Percentiles rank a stretch among this genome's conserved stretches.
These are phyloP conservation scores for Zygoascus sp. DNA, from an alignment of 1,139 yeast genomes.

Conservation along the genomic window DNA sequence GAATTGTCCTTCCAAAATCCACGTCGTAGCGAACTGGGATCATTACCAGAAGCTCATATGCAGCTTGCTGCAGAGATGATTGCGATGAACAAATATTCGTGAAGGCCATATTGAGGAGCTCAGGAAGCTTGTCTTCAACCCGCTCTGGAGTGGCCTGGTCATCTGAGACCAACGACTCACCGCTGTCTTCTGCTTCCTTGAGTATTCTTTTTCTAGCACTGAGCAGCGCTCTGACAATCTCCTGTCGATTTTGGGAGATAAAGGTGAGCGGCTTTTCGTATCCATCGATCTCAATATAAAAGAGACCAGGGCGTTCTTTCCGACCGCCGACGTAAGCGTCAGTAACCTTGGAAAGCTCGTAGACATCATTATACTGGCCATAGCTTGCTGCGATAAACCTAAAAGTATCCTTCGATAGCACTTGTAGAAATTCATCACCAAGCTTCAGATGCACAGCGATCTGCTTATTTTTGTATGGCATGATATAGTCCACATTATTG, in stretches of 20 bases:
- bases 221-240: conserved; percentile 28
- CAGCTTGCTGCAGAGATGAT: conserved; percentile 56
- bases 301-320: conserved; percentile 35
- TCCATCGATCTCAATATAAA: conserved; percentile 48
- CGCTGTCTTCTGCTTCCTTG: conserved; percentile 14
- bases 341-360: conserved; percentile 37
- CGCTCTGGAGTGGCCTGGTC: background rate
- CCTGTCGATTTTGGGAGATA: conserved; percentile 20
- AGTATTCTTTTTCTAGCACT: conserved; percentile 24
- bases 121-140: conserved; percentile 27
- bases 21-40: conserved; percentile 57
- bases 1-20: conserved; percentile 55
- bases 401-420: conserved; percentile 46
- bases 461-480: conserved; percentile 5
- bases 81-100: conserved; percentile 62
- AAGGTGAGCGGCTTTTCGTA: conserved; percentile 18
- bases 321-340: conserved; percentile 42
- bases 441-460: conserved; percentile 57
- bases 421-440: conserved; percentile 66
- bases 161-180: background rate
- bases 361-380: conserved; percentile 27
- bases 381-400: conserved; percentile 40
- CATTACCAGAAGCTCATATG: conserved; percentile 62
- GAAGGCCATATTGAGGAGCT: conserved; percentile 56
- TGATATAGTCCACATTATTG: conserved; percentile 6